These are phyloP conservation scores for Cyclotella choctawhatcheeana DNA, from an alignment of 108 stramenopile genomes.

Conservation along the genomic window DNA sequence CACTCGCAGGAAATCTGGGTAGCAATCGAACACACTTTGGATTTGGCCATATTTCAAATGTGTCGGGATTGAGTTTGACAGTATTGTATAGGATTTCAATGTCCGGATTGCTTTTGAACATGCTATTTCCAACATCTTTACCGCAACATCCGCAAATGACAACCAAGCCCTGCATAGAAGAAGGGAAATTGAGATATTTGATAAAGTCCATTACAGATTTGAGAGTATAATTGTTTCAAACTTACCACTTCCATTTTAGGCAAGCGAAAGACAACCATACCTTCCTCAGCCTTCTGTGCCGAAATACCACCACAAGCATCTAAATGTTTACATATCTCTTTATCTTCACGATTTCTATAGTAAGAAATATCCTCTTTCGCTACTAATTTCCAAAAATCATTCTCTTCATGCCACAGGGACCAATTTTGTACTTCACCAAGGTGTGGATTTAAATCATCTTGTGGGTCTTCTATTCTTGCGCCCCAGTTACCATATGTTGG, in stretches of 20 bases:
- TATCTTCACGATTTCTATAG: slow-evolving; percentile 45
- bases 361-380: slow-evolving; percentile 33
- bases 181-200: neutral
- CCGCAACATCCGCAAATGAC: slow-evolving; percentile 57
- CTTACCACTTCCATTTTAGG: slow-evolving; percentile 57
- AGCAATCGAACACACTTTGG: slow-evolving; percentile 44
- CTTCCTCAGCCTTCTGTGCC: slow-evolving; percentile 42
- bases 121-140: slow-evolving; percentile 35
- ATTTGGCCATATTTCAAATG: slow-evolving; percentile 41
- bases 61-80: slow-evolving; percentile 26
- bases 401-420: slow-evolving; percentile 44
- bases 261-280: slow-evolving; percentile 57
- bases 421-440: slow-evolving; percentile 49
- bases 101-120: slow-evolving; percentile 40
- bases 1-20: slow-evolving; percentile 38
- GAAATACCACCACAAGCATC: slow-evolving; percentile 55
- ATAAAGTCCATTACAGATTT: no score
- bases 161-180: slow-evolving; percentile 40
- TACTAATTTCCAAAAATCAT: slow-evolving; percentile 49
- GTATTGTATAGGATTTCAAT: slow-evolving; percentile 53
- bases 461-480: slow-evolving; percentile 45
- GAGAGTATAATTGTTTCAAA: no score
- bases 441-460: slow-evolving; percentile 54
- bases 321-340: slow-evolving; percentile 50
- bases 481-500: slow-evolving; percentile 58